Evolutionary conservation across 1,284 basidiomycete species (phyloP).

Genomic region (Fomitopsis palustris): DNA sequence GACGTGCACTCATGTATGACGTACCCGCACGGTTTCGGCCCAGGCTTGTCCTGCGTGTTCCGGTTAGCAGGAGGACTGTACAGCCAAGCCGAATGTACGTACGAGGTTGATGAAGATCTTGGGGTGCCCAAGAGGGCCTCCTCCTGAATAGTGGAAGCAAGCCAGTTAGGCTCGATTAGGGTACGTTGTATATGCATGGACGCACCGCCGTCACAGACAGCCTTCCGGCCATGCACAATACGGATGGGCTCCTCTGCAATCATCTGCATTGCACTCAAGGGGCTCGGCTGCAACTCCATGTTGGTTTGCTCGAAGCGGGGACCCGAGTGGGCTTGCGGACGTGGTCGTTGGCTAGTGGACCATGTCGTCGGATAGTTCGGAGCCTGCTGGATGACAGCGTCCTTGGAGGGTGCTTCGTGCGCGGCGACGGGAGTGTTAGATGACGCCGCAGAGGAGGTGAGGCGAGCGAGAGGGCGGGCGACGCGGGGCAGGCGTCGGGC

Average conservation of each 20-base stretch:
- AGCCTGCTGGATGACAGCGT: conserved; percentile 54
- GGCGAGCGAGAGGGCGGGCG: conserved; percentile 27
- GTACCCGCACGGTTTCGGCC: conserved; percentile 78
- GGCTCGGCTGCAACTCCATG: conserved; percentile 84
- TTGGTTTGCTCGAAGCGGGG: conserved; percentile 92
- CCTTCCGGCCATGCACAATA: conserved; percentile 77
- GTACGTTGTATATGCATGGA: conserved; percentile 9
- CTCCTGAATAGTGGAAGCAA: conserved; percentile 50
- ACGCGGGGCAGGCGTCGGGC: conserved; percentile 31
- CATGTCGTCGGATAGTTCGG: conserved; percentile 77
- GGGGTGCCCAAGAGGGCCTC: conserved; percentile 94
- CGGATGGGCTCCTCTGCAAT: conserved; percentile 84
- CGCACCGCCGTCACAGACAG: conserved; percentile 92
- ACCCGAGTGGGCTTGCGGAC: conserved; percentile 50
- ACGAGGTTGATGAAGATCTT: conserved; percentile 96
- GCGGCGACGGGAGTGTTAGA: conserved; percentile 20
- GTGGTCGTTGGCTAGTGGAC: conserved; percentile 71
- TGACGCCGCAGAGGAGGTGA: conserved; percentile 30
- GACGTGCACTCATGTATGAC: conserved; percentile 19
- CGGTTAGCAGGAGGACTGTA: background rate
- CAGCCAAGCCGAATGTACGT: conserved; percentile 24
- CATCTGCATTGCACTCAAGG: conserved; percentile 90
- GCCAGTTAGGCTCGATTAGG: background rate
- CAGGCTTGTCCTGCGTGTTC: conserved; percentile 64
- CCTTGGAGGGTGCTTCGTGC: conserved; percentile 27